A percentile compares a stretch with the other conserved stretches of the same genome.
These are phyloP conservation scores for Erodium texanum DNA, from an alignment of 441 rosid species.

Conservation along the genomic window DNA sequence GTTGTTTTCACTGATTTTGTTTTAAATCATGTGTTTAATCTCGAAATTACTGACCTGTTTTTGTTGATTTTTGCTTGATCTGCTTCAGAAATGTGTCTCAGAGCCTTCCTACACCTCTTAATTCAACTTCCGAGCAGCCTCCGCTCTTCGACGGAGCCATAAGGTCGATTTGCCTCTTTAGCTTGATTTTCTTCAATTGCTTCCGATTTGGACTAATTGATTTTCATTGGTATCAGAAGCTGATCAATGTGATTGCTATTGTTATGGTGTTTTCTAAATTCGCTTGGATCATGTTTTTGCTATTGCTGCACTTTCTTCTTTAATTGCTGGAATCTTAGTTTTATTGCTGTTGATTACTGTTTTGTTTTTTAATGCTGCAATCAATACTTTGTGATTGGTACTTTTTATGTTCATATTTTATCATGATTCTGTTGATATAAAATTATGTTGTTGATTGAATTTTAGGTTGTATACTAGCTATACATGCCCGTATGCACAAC, in stretches of 20 bases:
- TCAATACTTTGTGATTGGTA: not conserved
- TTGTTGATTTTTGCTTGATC: not conserved
- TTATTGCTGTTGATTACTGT: too few species aligned
- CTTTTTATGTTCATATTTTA: not conserved
- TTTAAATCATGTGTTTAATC: not conserved
- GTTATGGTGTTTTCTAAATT: not conserved
- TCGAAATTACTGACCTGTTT: not conserved
- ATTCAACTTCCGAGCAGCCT: slow-evolving; percentile 13
- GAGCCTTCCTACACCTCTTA: slow-evolving; percentile 9
- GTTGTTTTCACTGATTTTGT: not conserved
- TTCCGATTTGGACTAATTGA: too few species aligned
- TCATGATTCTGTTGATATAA: not conserved
- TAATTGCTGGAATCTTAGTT: too few species aligned
- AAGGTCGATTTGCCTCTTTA: slow-evolving; percentile 1
- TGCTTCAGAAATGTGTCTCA: not conserved
- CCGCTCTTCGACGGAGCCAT: slow-evolving; percentile 23
- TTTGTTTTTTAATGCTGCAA: not conserved
- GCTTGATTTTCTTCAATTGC: not conserved
- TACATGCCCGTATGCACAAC: slow-evolving; percentile 71
- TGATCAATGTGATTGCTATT: not conserved
- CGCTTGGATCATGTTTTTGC: not conserved
- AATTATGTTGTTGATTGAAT: not conserved
- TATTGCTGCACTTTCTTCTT: too few species aligned
- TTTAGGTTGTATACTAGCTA: slow-evolving; percentile 69
- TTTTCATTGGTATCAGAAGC: too few species aligned